Evolutionary conservation across 2,329 filamentous ascomycete species (phyloP), one percentile per base, ranked within the genome.

Genomic region (Colletotrichum sp.): DNA sequence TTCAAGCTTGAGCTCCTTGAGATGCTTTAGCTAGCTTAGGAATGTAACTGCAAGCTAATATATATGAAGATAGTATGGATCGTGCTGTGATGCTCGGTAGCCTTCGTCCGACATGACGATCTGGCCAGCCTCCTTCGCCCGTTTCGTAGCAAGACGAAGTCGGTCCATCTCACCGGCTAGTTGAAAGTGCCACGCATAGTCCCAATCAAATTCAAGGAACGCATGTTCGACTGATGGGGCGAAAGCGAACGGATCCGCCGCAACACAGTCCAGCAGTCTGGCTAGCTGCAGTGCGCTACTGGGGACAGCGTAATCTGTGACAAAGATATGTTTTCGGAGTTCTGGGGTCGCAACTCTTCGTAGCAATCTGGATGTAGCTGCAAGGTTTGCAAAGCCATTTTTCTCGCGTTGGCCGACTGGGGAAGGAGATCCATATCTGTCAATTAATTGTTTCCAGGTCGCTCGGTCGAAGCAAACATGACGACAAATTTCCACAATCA

Each of bases 141-240:
- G 39, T 48, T n/a, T n/a, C 9, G 18, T 48, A 48, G 39, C 39
- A n/a, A n/a, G 39, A 48, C 9, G 18, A 48, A 48, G 39, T n/a
- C 18, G 39, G 9, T 0, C 18, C 36, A n/a, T 6, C 1, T 44
- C 36, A 44, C 16, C 36, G 16, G 0, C 8, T 18, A 0, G 0
- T 39, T 18, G 0, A 2, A 39, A 3, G 0, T 9, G 16, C 5
- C 16, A 1, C 8, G 1, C 36, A 44, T 18, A 18, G 36, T n/a
- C 1, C 36, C 36, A 44, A 44, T 18, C 36, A 18, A 44, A 18
- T 44, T 44, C 8, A 18, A 44, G 36, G 8, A n/a, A 6, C 4
- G 36, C 36, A 44, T 7, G 1, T n/a, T 48, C 0, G 9, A 48
- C 1, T 48, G 39, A 48, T 6, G 18, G 39, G 5, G 39, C 2